These are phyloP conservation scores for Fusarium tuaranense DNA, from an alignment of 2,329 filamentous ascomycete species.

Conservation along the genomic window DNA sequence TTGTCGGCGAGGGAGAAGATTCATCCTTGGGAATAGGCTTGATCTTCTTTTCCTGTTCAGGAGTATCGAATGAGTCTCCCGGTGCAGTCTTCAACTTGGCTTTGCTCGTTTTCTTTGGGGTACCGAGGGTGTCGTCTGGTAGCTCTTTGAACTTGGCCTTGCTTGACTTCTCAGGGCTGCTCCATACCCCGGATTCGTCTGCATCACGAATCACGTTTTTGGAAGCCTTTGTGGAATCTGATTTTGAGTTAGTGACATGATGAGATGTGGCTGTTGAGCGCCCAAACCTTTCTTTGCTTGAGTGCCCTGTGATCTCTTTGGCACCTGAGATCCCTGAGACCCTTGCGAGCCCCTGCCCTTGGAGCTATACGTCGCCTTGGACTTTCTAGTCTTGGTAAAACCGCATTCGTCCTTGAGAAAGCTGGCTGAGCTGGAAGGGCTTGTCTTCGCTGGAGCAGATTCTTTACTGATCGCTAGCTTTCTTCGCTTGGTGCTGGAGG, in stretches of 20 bases:
- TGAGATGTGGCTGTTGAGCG: neutral
- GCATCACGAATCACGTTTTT: neutral
- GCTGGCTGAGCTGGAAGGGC: slow-evolving; percentile 12
- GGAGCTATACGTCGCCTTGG: slow-evolving; percentile 45
- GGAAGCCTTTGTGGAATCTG: slow-evolving; percentile 7
- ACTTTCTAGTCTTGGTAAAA: slow-evolving; percentile 34
- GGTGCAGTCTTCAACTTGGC: slow-evolving; percentile 12
- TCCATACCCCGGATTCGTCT: neutral
- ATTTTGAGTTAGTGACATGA: slow-evolving; percentile 4
- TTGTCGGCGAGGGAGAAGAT: slow-evolving; percentile 28
- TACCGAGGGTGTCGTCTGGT: slow-evolving; percentile 24
- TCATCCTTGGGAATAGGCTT: slow-evolving; percentile 11
- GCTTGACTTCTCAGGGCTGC: slow-evolving; percentile 17
- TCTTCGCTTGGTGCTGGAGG: slow-evolving; percentile 33
- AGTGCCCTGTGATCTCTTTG: slow-evolving; percentile 39
- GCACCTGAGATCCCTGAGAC: slow-evolving; percentile 31
- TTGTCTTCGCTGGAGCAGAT: neutral
- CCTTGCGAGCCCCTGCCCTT: slow-evolving; percentile 38
- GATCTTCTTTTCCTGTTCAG: slow-evolving; percentile 15
- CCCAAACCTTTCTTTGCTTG: slow-evolving; percentile 36
- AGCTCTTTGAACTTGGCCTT: slow-evolving; percentile 20
- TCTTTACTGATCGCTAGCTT: neutral
- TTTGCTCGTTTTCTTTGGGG: slow-evolving; percentile 20
- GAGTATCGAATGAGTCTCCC: slow-evolving; percentile 24
- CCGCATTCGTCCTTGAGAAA: slow-evolving; percentile 41